Conservation (phyloP, 164 flowering plant genomes). For the Stephania cephalantha region DNA sequence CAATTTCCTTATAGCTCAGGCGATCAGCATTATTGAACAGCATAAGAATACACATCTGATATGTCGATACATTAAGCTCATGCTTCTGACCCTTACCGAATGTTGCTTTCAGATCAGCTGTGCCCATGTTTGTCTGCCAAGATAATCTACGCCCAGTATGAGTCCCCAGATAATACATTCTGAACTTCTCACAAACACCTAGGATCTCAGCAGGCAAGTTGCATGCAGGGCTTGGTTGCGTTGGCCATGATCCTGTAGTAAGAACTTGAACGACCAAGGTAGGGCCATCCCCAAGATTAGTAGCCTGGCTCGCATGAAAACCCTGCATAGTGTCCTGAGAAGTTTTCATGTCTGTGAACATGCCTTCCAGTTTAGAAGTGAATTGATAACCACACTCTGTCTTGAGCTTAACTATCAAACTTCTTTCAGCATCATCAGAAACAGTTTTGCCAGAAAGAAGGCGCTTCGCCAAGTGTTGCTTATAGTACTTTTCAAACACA, state of each 20-base stretch:
- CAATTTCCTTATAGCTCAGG: conserved; percentile 43
- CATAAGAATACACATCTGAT: conserved; percentile 66
- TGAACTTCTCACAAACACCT: conserved; percentile 49
- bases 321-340: conserved; percentile 69
- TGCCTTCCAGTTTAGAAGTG: conserved; percentile 65
- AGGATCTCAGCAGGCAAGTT: conserved; percentile 56
- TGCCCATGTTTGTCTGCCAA: conserved; percentile 64
- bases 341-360: conserved; percentile 89
- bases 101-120: conserved; percentile 46
- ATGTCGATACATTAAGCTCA: conserved; percentile 87
- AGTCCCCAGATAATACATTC: conserved; percentile 49
- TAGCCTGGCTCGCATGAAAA: conserved; percentile 41
- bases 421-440: conserved; percentile 71
- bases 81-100: conserved; percentile 86
- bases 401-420: conserved; percentile 60
- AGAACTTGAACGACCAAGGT: conserved; percentile 59
- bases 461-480: conserved; percentile 58
- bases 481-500: conserved; percentile 56
- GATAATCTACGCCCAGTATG: conserved; percentile 52
- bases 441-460: conserved; percentile 47
- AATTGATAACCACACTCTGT: conserved; percentile 73
- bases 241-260: conserved; percentile 69
- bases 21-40: conserved; percentile 46
- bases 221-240: conserved; percentile 57
- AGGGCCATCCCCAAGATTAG: conserved; percentile 61